These are phyloP conservation scores for Lentinula raphanica DNA, from an alignment of 768 basidiomycete species.

Conservation along the genomic window DNA sequence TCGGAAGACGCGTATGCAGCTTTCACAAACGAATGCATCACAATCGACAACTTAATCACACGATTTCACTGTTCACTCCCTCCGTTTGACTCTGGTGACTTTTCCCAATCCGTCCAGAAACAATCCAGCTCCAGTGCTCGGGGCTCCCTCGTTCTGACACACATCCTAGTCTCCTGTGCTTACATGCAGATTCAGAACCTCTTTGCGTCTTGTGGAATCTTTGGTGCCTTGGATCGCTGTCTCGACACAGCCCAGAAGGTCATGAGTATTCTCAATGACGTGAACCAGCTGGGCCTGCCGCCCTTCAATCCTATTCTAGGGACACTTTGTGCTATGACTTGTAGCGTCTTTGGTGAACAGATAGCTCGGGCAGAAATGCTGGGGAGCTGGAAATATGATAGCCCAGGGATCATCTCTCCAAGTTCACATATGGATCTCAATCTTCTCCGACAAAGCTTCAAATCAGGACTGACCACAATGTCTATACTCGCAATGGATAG, in stretches of 20 bases:
- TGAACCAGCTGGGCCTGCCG: conserved; percentile 7
- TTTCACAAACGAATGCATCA: conserved; percentile 8
- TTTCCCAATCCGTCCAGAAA: neutral
- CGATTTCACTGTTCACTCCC: conserved; percentile 12
- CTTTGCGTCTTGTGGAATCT: conserved; percentile 2
- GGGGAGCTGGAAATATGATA: neutral
- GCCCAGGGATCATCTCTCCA: neutral
- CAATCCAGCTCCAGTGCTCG: conserved; percentile 2
- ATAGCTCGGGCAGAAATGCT: neutral
- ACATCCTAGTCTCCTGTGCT: conserved; percentile 13
- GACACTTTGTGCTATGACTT: conserved; percentile 9
- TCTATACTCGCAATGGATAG: conserved; percentile 1
- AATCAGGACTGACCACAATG: neutral
- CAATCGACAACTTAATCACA: conserved; percentile 11
- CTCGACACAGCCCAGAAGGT: conserved; percentile 14
- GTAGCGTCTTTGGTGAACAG: neutral
- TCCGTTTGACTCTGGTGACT: conserved; percentile 1
- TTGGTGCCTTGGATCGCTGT: conserved; percentile 4
- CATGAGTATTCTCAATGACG: conserved; percentile 10
- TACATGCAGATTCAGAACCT: conserved; percentile 15
- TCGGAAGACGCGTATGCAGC: conserved; percentile 9
- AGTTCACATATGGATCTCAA: neutral
- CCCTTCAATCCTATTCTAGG: conserved; percentile 14
- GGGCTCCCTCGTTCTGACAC: conserved; percentile 9
- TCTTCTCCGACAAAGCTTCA: neutral